Evolutionary conservation across 2,329 filamentous ascomycete genomes (phyloP).

Genomic region (Geosmithia flava): DNA sequence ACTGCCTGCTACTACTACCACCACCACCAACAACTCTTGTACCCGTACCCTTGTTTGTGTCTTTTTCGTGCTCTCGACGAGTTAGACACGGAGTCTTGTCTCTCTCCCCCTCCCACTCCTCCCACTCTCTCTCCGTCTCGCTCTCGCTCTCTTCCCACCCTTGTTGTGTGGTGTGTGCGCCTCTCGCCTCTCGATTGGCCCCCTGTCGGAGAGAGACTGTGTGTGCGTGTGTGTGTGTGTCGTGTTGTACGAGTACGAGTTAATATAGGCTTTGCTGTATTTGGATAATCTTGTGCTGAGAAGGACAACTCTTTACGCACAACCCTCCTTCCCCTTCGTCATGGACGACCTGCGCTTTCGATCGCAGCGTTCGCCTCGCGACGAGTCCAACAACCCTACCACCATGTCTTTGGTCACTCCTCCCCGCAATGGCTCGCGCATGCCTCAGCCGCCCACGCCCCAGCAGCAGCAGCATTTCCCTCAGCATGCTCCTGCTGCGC

Average conservation of each 20-base stretch:
- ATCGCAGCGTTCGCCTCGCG: constrained; percentile 63
- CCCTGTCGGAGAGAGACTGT: background rate
- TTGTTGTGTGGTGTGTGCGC: background rate
- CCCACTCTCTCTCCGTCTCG: background rate
- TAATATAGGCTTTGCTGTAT: background rate
- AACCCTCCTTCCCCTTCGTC: background rate
- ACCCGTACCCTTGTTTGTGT: background rate
- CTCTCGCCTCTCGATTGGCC: background rate
- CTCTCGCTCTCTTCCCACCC: background rate
- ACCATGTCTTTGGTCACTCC: constrained; percentile 61
- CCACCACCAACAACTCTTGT: too few relatives aligned
- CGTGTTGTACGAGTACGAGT: too few relatives aligned
- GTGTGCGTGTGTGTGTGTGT: too few relatives aligned
- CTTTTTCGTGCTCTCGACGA: background rate
- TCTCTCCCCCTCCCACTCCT: too few relatives aligned
- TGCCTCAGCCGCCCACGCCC: constrained; percentile 36
- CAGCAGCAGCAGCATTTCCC: constrained; percentile 23
- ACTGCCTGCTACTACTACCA: too few relatives aligned
- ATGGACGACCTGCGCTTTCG: constrained; percentile 39
- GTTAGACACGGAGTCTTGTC: too few relatives aligned
- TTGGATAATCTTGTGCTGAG: background rate
- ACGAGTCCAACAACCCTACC: constrained; percentile 44
- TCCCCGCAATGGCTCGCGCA: constrained; percentile 55
- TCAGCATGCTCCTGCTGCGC: background rate
- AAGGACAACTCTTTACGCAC: background rate